Percentiles rank a stretch among this genome's conserved stretches.
Conservation (phyloP, 108 stramenopile genomes). For the Cylindrotheca fusiformis region DNA sequence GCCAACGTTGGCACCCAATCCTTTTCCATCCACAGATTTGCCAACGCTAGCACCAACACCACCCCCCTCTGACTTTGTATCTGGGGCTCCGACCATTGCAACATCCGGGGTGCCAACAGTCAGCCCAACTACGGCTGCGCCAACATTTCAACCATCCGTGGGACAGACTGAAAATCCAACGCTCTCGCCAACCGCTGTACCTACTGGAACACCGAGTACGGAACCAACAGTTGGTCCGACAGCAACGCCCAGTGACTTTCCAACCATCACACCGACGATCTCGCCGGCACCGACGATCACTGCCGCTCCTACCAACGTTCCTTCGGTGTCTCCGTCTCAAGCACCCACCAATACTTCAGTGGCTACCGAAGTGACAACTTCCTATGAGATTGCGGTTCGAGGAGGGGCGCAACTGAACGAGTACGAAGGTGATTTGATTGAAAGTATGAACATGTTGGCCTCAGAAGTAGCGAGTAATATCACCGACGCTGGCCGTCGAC, state of each 20-base stretch:
- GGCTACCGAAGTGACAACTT: constrained; percentile 6
- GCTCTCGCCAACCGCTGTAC: constrained; percentile 7
- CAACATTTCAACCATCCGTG: background rate
- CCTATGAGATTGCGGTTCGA: constrained; percentile 6
- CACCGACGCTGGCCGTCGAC: background rate
- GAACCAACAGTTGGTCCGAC: background rate
- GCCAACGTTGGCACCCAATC: background rate
- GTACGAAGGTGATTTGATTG: constrained; percentile 18
- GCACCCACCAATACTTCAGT: constrained; percentile 1
- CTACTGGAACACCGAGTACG: constrained; percentile 6
- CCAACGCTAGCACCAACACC: constrained; percentile 1
- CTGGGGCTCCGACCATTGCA: constrained; percentile 4
- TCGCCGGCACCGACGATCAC: background rate
- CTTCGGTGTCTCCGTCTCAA: background rate
- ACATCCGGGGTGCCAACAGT: constrained; percentile 10
- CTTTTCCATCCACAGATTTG: background rate
- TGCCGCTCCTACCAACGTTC: background rate
- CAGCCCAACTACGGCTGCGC: background rate
- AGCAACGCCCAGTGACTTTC: background rate
- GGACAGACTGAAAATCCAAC: constrained; percentile 4
- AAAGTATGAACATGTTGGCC: constrained; percentile 30
- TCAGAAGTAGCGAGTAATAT: constrained; percentile 1
- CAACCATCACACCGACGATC: constrained; percentile 1
- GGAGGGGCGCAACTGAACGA: background rate
- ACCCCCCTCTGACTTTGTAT: background rate